Conservation (phyloP, 495 filamentous ascomycete species). For the Viridothelium virens region DNA sequence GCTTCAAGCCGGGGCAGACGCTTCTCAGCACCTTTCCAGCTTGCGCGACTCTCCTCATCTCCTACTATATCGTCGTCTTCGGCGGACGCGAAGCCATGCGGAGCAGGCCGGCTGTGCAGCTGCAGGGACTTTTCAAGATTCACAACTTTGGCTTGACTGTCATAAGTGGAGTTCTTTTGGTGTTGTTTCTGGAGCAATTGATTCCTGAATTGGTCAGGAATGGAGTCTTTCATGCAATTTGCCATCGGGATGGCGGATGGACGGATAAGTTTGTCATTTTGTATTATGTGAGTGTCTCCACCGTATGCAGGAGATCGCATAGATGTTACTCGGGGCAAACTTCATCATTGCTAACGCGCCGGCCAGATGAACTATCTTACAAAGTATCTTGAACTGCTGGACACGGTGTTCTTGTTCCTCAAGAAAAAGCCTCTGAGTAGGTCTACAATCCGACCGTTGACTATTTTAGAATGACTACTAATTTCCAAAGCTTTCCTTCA, state of each 20-base stretch:
- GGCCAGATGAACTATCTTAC: conserved; percentile 72
- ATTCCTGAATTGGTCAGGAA: conserved; percentile 58
- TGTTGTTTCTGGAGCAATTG: conserved; percentile 66
- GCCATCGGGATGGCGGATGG: conserved; percentile 65
- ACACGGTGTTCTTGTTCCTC: conserved; percentile 73
- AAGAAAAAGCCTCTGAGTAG: conserved; percentile 82
- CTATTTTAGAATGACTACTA: not conserved
- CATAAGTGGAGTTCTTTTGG: conserved; percentile 59
- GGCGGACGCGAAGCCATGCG: conserved; percentile 69
- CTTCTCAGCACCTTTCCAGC: conserved; percentile 65
- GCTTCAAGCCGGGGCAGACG: conserved; percentile 57
- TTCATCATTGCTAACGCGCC: conserved; percentile 19
- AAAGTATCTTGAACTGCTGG: conserved; percentile 73
- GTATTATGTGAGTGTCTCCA: conserved; percentile 58
- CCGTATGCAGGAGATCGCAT: not conserved
- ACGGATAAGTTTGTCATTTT: conserved; percentile 65
- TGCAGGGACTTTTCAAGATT: conserved; percentile 62
- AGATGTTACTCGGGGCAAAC: not conserved
- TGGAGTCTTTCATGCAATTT: conserved; percentile 68
- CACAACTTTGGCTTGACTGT: conserved; percentile 75
- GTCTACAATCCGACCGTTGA: conserved; percentile 20
- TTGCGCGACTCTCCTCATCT: conserved; percentile 53
- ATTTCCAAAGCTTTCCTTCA: conserved; percentile 62
- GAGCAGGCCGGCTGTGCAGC: conserved; percentile 56
- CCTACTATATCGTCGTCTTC: conserved; percentile 71